phyloP scores from a whole-genome alignment of 441 rosid species.

The Arabidopsis lyrata region DNA sequence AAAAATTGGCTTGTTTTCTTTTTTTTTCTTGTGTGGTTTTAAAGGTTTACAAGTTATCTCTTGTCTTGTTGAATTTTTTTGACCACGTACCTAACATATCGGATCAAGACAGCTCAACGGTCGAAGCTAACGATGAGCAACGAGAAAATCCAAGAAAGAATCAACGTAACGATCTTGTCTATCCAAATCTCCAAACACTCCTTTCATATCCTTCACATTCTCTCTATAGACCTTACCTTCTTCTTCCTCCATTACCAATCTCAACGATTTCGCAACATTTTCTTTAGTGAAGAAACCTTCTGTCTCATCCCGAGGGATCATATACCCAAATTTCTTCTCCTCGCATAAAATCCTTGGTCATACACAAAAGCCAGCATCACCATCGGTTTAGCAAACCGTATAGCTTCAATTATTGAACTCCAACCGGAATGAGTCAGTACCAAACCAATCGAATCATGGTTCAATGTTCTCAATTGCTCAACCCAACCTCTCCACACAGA shows the following conservation, averaged over 20 bases:
- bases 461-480: slow-evolving; percentile 47
- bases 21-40: too few relatives aligned
- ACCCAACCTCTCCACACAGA: slow-evolving; percentile 48
- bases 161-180: slow-evolving; percentile 43
- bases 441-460: slow-evolving; percentile 48
- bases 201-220: slow-evolving; percentile 42
- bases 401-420: slow-evolving; percentile 44
- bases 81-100: too few relatives aligned
- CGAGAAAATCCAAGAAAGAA: slow-evolving; percentile 30
- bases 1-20: too few relatives aligned
- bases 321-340: slow-evolving; percentile 43
- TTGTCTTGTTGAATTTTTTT: too few relatives aligned
- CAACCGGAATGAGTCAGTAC: slow-evolving; percentile 43
- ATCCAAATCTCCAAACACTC: slow-evolving; percentile 38
- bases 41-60: too few relatives aligned
- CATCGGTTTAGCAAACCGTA: slow-evolving; percentile 39
- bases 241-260: slow-evolving; percentile 37
- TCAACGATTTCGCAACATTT: slow-evolving; percentile 42
- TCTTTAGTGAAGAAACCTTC: slow-evolving; percentile 48
- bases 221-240: slow-evolving; percentile 48
- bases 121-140: slow-evolving; percentile 20
- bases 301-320: slow-evolving; percentile 40
- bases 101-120: too few relatives aligned
- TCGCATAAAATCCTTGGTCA: slow-evolving; percentile 46
- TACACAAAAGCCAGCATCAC: slow-evolving; percentile 33